Evolutionary conservation across 2,329 filamentous ascomycete species (phyloP).

Genomic region (Westerdykella sp.): DNA sequence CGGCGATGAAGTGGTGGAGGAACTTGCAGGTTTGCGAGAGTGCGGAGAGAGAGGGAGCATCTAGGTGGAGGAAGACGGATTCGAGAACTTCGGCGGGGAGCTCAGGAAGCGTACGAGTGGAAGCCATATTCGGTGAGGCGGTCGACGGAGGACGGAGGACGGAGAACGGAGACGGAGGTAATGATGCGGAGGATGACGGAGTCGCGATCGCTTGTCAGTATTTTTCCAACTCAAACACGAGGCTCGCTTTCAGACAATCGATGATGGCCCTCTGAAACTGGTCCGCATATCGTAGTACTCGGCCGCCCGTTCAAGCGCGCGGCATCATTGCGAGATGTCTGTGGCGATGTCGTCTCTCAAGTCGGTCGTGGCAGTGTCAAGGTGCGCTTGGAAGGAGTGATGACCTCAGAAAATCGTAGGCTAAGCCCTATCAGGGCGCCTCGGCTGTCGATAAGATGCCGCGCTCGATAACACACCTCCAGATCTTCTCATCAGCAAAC

Average conservation of each 20-base stretch:
- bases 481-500: background rate
- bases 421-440: background rate
- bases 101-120: slow-evolving; percentile 16
- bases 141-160: background rate
- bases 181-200: background rate
- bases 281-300: too few relatives aligned
- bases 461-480: background rate
- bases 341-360: too few relatives aligned
- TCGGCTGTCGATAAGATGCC: background rate
- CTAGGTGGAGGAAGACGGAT: slow-evolving; percentile 62
- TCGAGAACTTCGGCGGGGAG: slow-evolving; percentile 83
- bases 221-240: too few relatives aligned
- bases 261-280: too few relatives aligned
- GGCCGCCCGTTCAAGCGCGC: too few relatives aligned
- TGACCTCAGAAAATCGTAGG: background rate
- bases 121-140: slow-evolving; percentile 9
- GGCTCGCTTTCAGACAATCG: too few relatives aligned
- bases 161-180: background rate
- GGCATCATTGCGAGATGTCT: too few relatives aligned
- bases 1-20: slow-evolving; percentile 59
- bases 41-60: slow-evolving; percentile 46
- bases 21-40: slow-evolving; percentile 57
- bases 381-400: background rate
- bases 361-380: background rate
- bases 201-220: background rate